Percentiles rank a stretch among this genome's conserved stretches.
These are phyloP conservation scores for Aspergillus olivimuriae DNA, from an alignment of 495 filamentous ascomycete species.

Conservation along the genomic window DNA sequence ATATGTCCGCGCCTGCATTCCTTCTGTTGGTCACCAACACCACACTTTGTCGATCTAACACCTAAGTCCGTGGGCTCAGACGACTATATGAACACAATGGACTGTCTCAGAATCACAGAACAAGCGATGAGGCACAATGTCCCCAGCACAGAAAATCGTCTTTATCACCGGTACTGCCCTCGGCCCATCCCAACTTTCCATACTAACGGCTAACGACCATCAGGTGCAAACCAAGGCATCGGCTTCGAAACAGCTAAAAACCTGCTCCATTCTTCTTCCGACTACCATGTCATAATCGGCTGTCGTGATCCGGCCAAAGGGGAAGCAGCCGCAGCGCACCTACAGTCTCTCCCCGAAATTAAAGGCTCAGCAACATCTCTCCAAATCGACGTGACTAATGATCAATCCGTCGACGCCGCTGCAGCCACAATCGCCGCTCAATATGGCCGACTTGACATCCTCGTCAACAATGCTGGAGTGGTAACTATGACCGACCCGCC, in stretches of 20 bases:
- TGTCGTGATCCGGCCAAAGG: not conserved
- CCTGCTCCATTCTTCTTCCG: slow-evolving; percentile 11
- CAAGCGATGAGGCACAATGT: too few relatives aligned
- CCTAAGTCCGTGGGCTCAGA: not conserved
- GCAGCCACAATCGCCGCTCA: slow-evolving; percentile 12
- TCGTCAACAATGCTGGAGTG: slow-evolving; percentile 25
- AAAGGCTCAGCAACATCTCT: slow-evolving; percentile 19
- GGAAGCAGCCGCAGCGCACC: not conserved
- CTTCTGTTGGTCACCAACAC: too few relatives aligned
- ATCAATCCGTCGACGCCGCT: slow-evolving; percentile 22
- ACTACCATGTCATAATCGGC: slow-evolving; percentile 9
- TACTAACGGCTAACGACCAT: too few relatives aligned
- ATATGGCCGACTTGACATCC: slow-evolving; percentile 24
- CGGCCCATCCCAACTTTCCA: not conserved
- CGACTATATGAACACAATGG: too few relatives aligned
- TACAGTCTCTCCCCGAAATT: slow-evolving; percentile 3
- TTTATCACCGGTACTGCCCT: not conserved
- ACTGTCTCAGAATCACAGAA: too few relatives aligned
- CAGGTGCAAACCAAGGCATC: slow-evolving; percentile 26
- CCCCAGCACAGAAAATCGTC: not conserved
- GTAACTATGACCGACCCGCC: slow-evolving; percentile 1
- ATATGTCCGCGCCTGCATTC: not conserved
- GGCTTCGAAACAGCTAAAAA: slow-evolving; percentile 22
- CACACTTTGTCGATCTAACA: too few relatives aligned
- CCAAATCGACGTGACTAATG: slow-evolving; percentile 23